A percentile compares a stretch with the other conserved stretches of the same genome.
Evolutionary conservation across 495 filamentous ascomycete species (phyloP).

Genomic region (Filosporella fistucella): DNA sequence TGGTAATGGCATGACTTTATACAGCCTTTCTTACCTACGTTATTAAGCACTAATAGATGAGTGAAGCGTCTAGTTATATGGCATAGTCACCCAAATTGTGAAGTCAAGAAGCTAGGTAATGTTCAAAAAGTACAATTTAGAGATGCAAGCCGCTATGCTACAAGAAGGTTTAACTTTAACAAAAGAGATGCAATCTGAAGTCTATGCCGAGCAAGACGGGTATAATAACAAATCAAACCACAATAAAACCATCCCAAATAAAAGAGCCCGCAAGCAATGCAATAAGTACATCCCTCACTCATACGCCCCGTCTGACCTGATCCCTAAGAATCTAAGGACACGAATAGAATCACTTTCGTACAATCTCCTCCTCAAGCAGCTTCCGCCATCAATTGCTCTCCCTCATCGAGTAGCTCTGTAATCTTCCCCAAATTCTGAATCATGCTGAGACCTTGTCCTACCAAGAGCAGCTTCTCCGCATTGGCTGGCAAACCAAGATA

Average conservation of each 20-base stretch:
- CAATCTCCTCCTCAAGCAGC: conserved; percentile 25
- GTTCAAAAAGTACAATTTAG: no score
- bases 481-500: conserved; percentile 96
- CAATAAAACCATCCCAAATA: conserved; percentile 15
- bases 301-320: conserved; percentile 13
- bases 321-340: conserved; percentile 10
- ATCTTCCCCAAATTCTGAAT: conserved; percentile 80
- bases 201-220: conserved; percentile 14
- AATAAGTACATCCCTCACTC: conserved; percentile 1
- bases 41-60: no score
- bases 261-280: conserved; percentile 15
- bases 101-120: no score
- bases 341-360: conserved; percentile 7
- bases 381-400: conserved; percentile 85
- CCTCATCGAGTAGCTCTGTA: conserved; percentile 83
- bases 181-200: conserved; percentile 10
- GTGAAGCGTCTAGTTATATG: no score
- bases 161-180: no score
- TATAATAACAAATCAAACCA: conserved; percentile 9
- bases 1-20: no score
- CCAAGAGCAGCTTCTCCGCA: conserved; percentile 91
- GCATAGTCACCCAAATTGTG: no score
- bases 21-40: no score
- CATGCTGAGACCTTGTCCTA: conserved; percentile 83
- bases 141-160: no score